Evolutionary conservation across 2,329 filamentous ascomycete species (phyloP).

Genomic region (Thermothelomyces thermophilus): DNA sequence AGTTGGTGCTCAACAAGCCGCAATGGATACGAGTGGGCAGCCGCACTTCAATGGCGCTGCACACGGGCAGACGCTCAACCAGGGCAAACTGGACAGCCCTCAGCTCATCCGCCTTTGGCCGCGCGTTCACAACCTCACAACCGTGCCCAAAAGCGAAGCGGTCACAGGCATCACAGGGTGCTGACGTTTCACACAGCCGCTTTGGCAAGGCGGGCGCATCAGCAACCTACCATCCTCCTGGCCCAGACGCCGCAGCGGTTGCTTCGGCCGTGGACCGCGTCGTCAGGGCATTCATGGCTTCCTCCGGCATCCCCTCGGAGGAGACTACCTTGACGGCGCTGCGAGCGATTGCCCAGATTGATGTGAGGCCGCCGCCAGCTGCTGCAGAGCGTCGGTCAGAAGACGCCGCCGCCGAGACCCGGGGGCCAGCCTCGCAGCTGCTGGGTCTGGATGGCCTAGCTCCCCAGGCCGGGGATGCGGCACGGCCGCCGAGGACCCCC

Average conservation of each 20-base stretch:
- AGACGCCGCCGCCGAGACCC: slow-evolving; percentile 30
- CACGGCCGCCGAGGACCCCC: neutral
- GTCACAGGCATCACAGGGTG: slow-evolving; percentile 4
- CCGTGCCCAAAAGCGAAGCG: slow-evolving; percentile 17
- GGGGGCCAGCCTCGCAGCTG: slow-evolving; percentile 27
- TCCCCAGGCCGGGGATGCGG: slow-evolving; percentile 13
- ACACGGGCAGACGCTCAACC: slow-evolving; percentile 12
- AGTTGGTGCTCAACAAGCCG: slow-evolving; percentile 26
- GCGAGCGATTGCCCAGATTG: slow-evolving; percentile 39
- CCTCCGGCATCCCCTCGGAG: slow-evolving; percentile 40
- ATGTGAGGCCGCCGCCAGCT: slow-evolving; percentile 29
- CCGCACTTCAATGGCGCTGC: slow-evolving; percentile 21
- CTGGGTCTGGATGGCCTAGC: slow-evolving; percentile 20
- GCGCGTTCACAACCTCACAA: slow-evolving; percentile 20
- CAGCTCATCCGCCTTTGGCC: slow-evolving; percentile 13
- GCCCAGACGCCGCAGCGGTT: slow-evolving; percentile 34
- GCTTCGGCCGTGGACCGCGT: slow-evolving; percentile 37
- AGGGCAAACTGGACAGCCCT: slow-evolving; percentile 9
- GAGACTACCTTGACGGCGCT: slow-evolving; percentile 39
- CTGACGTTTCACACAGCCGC: slow-evolving; percentile 11
- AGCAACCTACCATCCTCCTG: slow-evolving; percentile 20
- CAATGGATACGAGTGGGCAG: slow-evolving; percentile 23
- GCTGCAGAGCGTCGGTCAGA: slow-evolving; percentile 37
- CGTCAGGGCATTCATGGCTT: slow-evolving; percentile 38
- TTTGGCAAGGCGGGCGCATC: slow-evolving; percentile 12